Conservation (phyloP, 495 filamentous ascomycete species). For the Barbatosphaeria neglecta region DNA sequence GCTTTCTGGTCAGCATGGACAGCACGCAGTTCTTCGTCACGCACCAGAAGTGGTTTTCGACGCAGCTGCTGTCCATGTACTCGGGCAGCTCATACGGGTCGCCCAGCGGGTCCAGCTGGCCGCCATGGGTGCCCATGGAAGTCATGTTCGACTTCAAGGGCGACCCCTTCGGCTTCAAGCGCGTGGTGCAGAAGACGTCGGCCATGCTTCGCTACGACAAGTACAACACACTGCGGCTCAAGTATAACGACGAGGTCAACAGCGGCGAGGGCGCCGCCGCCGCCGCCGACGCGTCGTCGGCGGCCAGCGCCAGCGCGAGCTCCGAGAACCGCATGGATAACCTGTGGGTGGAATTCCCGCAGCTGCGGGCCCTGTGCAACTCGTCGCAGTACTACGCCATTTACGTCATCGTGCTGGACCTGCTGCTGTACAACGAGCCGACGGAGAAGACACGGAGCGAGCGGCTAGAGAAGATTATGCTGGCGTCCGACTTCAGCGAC, state of each 20-base stretch:
- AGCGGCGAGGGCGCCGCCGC: conserved; percentile 42
- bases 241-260: conserved; percentile 91
- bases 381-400: conserved; percentile 93
- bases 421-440: conserved; percentile 89
- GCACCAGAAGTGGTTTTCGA: conserved; percentile 72
- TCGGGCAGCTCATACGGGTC: conserved; percentile 88
- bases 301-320: too few relatives aligned
- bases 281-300: too few relatives aligned
- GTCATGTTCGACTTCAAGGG: conserved; percentile 93
- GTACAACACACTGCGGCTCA: conserved; percentile 91
- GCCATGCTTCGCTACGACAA: conserved; percentile 92
- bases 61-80: conserved; percentile 77
- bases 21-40: conserved; percentile 97
- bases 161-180: conserved; percentile 88
- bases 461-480: conserved; percentile 93
- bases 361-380: conserved; percentile 84
- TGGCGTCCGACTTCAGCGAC: conserved; percentile 99
- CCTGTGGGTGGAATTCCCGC: conserved; percentile 91
- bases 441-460: conserved; percentile 91
- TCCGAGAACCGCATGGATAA: conserved; percentile 79
- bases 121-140: conserved; percentile 94
- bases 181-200: conserved; percentile 89
- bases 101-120: conserved; percentile 75
- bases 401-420: conserved; percentile 92
- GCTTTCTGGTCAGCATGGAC: conserved; percentile 89